These are phyloP conservation scores for Alternaria angustiovoidea DNA, from an alignment of 2,329 filamentous ascomycete species.

Conservation along the genomic window DNA sequence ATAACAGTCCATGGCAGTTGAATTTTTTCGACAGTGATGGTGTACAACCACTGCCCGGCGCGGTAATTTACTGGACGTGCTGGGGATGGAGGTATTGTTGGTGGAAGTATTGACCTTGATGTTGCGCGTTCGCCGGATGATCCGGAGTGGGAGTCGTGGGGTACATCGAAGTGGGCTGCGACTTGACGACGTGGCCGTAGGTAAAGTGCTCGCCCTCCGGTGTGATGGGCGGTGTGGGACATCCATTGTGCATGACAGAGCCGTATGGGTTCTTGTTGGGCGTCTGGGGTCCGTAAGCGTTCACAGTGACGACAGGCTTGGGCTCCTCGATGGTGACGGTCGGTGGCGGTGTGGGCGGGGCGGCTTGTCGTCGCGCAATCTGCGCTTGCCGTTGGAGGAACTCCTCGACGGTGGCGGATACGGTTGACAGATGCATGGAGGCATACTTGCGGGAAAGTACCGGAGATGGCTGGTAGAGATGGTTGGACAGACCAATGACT, in stretches of 20 bases:
- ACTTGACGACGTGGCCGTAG: conserved; percentile 40
- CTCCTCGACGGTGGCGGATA: conserved; percentile 69
- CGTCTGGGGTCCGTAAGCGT: conserved; percentile 72
- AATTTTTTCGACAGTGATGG: conserved; percentile 27
- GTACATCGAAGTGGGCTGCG: conserved; percentile 39
- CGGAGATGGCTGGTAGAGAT: conserved; percentile 71
- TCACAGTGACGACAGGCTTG: conserved; percentile 54
- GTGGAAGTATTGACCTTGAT: conserved; percentile 47
- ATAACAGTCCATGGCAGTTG: conserved; percentile 21
- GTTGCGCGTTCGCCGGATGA: conserved; percentile 39
- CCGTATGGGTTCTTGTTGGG: conserved; percentile 78
- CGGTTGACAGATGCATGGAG: conserved; percentile 69
- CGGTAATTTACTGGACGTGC: conserved; percentile 38
- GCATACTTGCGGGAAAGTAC: conserved; percentile 74
- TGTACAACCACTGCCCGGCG: conserved; percentile 24
- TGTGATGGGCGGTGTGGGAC: conserved; percentile 85
- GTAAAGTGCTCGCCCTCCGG: conserved; percentile 66
- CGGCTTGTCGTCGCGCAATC: conserved; percentile 54
- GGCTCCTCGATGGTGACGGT: conserved; percentile 59
- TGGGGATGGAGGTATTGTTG: conserved; percentile 48
- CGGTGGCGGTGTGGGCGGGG: conserved; percentile 67
- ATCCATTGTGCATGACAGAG: conserved; percentile 72
- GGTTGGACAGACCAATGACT: conserved; percentile 69
- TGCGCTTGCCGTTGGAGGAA: conserved; percentile 69
- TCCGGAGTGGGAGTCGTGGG: conserved; percentile 51